Base-by-base conservation (phyloP, 179 eudicot species). In the Carnegiea gigantea region DNA sequence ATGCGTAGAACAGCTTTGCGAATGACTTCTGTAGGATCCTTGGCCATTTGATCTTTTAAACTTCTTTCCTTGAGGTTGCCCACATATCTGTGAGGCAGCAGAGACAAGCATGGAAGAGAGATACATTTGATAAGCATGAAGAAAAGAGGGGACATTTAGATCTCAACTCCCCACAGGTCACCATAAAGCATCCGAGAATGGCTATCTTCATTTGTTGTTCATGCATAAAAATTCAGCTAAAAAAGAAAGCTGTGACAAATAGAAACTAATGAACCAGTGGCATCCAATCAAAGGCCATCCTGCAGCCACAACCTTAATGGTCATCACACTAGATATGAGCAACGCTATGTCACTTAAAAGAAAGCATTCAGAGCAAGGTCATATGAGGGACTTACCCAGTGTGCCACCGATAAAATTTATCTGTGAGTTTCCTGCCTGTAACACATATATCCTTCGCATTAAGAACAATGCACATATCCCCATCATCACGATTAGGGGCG, bases 11-110 rank as follows among this genome's bases (percentile, higher is more conserved):
- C 95, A 88, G 99, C 98, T 90, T 96, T 96, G 38, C 98, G 95
- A 75, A 95, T 93, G 77, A 96, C 99, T 89, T 95, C 98, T 46
- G 98, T 92, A 71, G 99, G 98, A 89, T 96, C 98, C 87, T 91
- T 96, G 14, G 86, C 90, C 94, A 96, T 87, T 86, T 96, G 99
- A 83, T 96, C 98, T 88, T 95, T 96, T 77, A 96, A 86, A 84
- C 87, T 93, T 88, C 44, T 40, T 84, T 96, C 94, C 89, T 96
- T 96, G 21, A 93, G 97, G 85, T 95, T 86, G 79, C 99, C 98
- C 8, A 95, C 78, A 77, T 92, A 91, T 86, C 98, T 96, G 86
- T 24, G 79, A 77, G 71, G 70, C 74, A 80, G 79, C 20, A 70
- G 12, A 48, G 21, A 74, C 18, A 51, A 76, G 33, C 20, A 80